Evolutionary conservation across 805 yeast genomes (phyloP).

Genomic region (Nakazawaea anatomiae): DNA sequence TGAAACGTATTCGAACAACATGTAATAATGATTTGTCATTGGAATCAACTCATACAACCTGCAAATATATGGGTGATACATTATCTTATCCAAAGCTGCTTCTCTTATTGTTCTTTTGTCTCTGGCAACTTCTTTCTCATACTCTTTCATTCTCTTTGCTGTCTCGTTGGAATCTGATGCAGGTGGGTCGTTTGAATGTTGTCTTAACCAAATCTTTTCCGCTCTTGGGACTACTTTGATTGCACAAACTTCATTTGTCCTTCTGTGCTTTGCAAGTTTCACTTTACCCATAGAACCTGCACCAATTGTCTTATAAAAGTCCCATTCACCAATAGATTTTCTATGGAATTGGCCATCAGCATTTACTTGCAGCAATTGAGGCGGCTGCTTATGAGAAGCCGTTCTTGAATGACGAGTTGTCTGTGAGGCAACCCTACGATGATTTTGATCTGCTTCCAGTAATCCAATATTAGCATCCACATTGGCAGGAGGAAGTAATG

Average conservation of each 20-base stretch:
- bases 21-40: slow-evolving; percentile 94
- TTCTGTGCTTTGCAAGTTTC: slow-evolving; percentile 81
- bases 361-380: slow-evolving; percentile 2
- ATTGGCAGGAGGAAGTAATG: slow-evolving; percentile 6
- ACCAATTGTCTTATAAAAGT: slow-evolving; percentile 88
- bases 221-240: slow-evolving; percentile 93
- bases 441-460: slow-evolving; percentile 9
- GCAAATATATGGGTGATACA: slow-evolving; percentile 90
- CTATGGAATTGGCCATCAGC: slow-evolving; percentile 57
- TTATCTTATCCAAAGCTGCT: slow-evolving; percentile 85
- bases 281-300: slow-evolving; percentile 99
- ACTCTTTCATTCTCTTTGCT: slow-evolving; percentile 58
- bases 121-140: slow-evolving; percentile 78
- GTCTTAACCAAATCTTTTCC: slow-evolving; percentile 66
- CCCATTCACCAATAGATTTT: slow-evolving; percentile 94
- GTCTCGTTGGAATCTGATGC: slow-evolving; percentile 53
- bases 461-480: slow-evolving; percentile 8
- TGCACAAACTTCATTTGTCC: slow-evolving; percentile 80
- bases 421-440: background rate
- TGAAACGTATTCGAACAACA: slow-evolving; percentile 93
- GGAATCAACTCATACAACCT: slow-evolving; percentile 89
- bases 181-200: slow-evolving; percentile 64
- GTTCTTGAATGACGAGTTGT: slow-evolving; percentile 2
- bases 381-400: slow-evolving; percentile 12
- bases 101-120: slow-evolving; percentile 92